phyloP scores from a whole-genome alignment of 192 early-diverging fungal species.

The Coemansia sp. region DNA sequence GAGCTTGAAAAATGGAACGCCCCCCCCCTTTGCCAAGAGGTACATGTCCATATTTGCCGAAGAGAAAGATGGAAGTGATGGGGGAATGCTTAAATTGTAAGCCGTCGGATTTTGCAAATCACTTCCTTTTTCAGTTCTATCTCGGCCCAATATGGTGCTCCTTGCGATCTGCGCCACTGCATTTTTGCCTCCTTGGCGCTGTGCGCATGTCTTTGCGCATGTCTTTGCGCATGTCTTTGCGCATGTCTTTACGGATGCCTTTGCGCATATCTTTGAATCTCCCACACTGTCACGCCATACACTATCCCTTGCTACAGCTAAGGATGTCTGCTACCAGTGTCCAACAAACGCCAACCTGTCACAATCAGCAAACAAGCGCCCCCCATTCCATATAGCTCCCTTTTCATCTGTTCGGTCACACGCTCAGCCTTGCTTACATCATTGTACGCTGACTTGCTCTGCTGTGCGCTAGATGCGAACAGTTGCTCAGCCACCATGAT shows the following conservation, averaged over 20 bases:
- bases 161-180: background rate
- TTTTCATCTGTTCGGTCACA: background rate
- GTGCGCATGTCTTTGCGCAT: background rate
- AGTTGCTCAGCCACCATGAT: background rate
- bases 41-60: background rate
- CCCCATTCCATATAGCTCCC: background rate
- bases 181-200: background rate
- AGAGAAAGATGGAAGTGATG: conserved; percentile 8
- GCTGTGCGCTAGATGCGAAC: background rate
- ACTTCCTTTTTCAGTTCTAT: background rate
- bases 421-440: background rate
- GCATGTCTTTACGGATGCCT: background rate
- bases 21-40: background rate
- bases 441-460: background rate
- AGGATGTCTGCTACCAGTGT: background rate
- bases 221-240: background rate
- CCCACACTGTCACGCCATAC: background rate
- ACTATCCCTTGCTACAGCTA: background rate
- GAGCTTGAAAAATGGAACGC: conserved; percentile 1
- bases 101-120: background rate
- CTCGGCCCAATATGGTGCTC: background rate
- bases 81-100: background rate
- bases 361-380: background rate
- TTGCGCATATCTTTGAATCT: background rate
- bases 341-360: background rate